Percentiles rank a stretch among this genome's conserved stretches.
phyloP scores from a whole-genome alignment of 768 basidiomycete species.

The Pholiota molesta region DNA sequence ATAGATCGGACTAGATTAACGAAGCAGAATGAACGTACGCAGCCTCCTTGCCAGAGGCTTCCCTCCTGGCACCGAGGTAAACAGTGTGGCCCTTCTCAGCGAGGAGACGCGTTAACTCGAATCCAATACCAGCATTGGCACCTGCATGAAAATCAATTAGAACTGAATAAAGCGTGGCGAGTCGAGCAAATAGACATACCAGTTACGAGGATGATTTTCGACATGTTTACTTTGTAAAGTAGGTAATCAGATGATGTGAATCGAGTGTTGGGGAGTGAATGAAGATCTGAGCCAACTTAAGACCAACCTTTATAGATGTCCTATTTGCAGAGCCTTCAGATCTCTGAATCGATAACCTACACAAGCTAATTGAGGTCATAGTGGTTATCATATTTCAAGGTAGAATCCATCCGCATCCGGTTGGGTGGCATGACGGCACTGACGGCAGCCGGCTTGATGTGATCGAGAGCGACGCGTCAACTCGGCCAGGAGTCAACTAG shows the following conservation, averaged over 20 bases:
- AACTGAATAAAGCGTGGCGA: not conserved
- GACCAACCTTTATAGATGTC: not conserved
- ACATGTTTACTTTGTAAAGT: constrained; percentile 6
- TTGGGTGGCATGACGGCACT: no score
- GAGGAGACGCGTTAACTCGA: constrained; percentile 45
- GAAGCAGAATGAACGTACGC: constrained; percentile 28
- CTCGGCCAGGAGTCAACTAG: no score
- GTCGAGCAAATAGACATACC: constrained; percentile 24
- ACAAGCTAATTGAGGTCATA: no score
- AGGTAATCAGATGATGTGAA: not conserved
- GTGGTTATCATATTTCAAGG: no score
- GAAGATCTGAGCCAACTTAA: not conserved
- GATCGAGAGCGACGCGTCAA: no score
- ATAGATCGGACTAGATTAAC: not conserved
- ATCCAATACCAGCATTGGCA: constrained; percentile 49
- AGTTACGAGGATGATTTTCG: constrained; percentile 43
- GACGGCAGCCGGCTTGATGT: no score
- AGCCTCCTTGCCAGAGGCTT: constrained; percentile 40
- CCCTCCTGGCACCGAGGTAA: constrained; percentile 46
- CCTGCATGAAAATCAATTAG: constrained; percentile 26
- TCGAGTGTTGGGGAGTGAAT: not conserved
- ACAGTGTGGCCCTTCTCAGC: constrained; percentile 46
- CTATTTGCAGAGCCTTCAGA: no score
- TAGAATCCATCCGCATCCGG: no score
- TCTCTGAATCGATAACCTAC: no score